These are phyloP conservation scores for Colletotrichum camelliae DNA, from an alignment of 2,329 filamentous ascomycete species.

Conservation along the genomic window DNA sequence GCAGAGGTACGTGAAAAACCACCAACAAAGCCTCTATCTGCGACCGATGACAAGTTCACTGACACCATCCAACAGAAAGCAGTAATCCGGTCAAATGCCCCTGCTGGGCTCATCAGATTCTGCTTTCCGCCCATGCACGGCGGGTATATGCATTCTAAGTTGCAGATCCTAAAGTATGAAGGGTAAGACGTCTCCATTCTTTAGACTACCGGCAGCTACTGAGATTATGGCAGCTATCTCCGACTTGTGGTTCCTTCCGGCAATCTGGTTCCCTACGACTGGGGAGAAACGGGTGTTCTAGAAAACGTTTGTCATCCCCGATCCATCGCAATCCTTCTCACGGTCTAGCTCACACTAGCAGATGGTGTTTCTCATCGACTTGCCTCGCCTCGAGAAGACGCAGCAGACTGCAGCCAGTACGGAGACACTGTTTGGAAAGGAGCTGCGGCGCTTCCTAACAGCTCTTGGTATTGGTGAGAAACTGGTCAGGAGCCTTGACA, in stretches of 20 bases:
- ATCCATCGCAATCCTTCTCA: not conserved
- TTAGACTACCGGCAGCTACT: not conserved
- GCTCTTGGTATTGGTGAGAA: constrained; percentile 69
- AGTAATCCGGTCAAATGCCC: constrained; percentile 54
- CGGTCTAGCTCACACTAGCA: constrained; percentile 35
- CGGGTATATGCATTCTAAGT: constrained; percentile 90
- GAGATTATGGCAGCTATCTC: constrained; percentile 54
- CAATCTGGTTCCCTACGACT: constrained; percentile 86
- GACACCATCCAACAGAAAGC: constrained; percentile 43
- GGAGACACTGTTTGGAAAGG: constrained; percentile 63
- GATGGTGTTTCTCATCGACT: constrained; percentile 90
- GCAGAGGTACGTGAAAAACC: constrained; percentile 49
- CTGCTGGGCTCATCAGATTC: constrained; percentile 62
- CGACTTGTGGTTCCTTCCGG: constrained; percentile 86
- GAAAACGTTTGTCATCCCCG: constrained; percentile 69
- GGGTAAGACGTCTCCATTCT: not conserved
- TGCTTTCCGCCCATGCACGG: constrained; percentile 86
- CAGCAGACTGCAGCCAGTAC: constrained; percentile 39
- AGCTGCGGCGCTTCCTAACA: constrained; percentile 73
- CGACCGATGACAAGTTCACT: not conserved
- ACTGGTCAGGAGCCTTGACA: constrained; percentile 70
- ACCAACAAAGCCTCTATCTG: not conserved
- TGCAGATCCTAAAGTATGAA: constrained; percentile 80
- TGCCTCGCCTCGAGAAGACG: constrained; percentile 66
- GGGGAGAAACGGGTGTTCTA: constrained; percentile 85